Conservation (phyloP, 1,139 yeast species). For the Hyphopichia buzzinii region DNA sequence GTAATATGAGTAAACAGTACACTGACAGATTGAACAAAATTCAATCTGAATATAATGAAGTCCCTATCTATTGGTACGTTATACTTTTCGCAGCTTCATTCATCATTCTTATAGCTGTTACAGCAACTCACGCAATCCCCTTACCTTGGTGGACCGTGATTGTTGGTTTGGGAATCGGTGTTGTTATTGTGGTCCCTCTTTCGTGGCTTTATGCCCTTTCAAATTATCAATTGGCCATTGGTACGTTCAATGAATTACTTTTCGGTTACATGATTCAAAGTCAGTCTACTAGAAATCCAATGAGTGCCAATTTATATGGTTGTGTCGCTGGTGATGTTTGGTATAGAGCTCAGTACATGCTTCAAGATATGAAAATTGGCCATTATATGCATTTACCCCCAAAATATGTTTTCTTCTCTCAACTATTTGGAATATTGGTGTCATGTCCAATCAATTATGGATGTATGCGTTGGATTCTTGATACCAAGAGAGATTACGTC, state of each 20-base stretch:
- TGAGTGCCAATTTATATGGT: slow-evolving; percentile 33
- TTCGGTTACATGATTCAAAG: slow-evolving; percentile 37
- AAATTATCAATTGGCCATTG: slow-evolving; percentile 42
- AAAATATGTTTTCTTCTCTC: slow-evolving; percentile 35
- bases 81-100: slow-evolving; percentile 25
- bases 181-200: slow-evolving; percentile 37
- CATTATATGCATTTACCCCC: slow-evolving; percentile 41
- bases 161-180: slow-evolving; percentile 34
- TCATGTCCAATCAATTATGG: slow-evolving; percentile 41
- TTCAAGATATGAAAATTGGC: slow-evolving; percentile 40
- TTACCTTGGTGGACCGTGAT: slow-evolving; percentile 40
- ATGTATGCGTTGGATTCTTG: slow-evolving; percentile 36
- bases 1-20: slow-evolving; percentile 9
- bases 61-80: slow-evolving; percentile 34
- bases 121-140: slow-evolving; percentile 27
- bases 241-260: slow-evolving; percentile 39
- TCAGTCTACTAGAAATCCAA: slow-evolving; percentile 33
- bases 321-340: slow-evolving; percentile 44
- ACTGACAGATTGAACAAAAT: slow-evolving; percentile 32
- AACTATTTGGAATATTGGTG: slow-evolving; percentile 37
- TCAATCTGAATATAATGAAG: slow-evolving; percentile 28
- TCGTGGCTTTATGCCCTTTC: slow-evolving; percentile 42
- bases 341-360: slow-evolving; percentile 41
- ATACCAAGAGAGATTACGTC: slow-evolving; percentile 28
- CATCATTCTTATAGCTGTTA: slow-evolving; percentile 22